Conservation (phyloP, 2,329 filamentous ascomycete genomes). For the Diplodia scrobiculata region DNA sequence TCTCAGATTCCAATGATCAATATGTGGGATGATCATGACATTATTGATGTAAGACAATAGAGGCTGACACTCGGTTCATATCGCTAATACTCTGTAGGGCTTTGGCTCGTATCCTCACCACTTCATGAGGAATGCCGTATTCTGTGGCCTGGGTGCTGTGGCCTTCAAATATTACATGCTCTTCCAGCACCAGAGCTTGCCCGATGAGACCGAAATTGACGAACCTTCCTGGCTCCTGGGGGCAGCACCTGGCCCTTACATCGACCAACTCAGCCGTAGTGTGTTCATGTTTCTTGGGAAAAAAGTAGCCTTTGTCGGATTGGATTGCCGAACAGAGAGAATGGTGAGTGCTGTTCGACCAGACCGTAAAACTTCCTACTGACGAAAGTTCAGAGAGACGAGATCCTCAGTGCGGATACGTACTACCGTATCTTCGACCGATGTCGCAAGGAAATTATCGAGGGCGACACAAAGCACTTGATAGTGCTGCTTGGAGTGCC, state of each 20-base stretch:
- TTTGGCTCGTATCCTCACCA: conserved; percentile 90
- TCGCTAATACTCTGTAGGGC: conserved; percentile 51
- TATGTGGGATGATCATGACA: conserved; percentile 88
- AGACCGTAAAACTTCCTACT: conserved; percentile 31
- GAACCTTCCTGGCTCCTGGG: conserved; percentile 94
- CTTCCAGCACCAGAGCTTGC: conserved; percentile 91
- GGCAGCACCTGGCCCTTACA: conserved; percentile 79
- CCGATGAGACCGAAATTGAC: conserved; percentile 74
- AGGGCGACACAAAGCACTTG: conserved; percentile 84
- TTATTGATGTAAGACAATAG: conserved; percentile 46
- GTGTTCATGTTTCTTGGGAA: conserved; percentile 81
- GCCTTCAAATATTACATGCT: conserved; percentile 99
- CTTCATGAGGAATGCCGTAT: conserved; percentile 88
- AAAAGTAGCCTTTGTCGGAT: conserved; percentile 76
- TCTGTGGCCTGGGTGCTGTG: conserved; percentile 83
- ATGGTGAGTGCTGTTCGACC: conserved; percentile 47
- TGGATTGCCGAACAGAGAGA: conserved; percentile 90
- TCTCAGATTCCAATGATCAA: conserved; percentile 98
- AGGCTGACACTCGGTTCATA: conserved; percentile 35
- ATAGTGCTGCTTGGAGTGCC: conserved; percentile 80
- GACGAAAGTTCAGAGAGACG: conserved; percentile 56
- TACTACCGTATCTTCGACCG: conserved; percentile 87
- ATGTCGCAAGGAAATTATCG: conserved; percentile 76
- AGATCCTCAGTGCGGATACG: conserved; percentile 76
- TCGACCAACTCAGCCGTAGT: conserved; percentile 80